These are phyloP conservation scores for Ascochyta fabae DNA, from an alignment of 2,329 filamentous ascomycete species.

Conservation along the genomic window DNA sequence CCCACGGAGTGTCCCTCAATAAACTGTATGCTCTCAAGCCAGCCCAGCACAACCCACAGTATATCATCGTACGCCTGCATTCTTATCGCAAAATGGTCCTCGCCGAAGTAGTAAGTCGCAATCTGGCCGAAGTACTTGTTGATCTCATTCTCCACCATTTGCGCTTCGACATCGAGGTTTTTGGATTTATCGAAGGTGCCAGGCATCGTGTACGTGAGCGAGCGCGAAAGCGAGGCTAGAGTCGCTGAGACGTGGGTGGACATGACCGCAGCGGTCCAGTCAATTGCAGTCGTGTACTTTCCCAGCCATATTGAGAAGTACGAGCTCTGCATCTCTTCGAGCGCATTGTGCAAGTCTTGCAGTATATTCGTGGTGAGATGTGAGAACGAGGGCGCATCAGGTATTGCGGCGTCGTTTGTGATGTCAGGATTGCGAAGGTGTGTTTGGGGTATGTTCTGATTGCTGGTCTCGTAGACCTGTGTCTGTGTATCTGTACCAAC, in stretches of 20 bases:
- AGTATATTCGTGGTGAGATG: constrained; percentile 28
- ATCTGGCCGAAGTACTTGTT: constrained; percentile 81
- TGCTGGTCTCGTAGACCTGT: constrained; percentile 21
- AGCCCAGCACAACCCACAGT: constrained; percentile 91
- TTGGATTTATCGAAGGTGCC: constrained; percentile 35
- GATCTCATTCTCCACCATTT: constrained; percentile 76
- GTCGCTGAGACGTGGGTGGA: constrained; percentile 79
- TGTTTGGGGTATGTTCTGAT: constrained; percentile 19
- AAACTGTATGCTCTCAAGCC: constrained; percentile 83
- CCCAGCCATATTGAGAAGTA: constrained; percentile 81
- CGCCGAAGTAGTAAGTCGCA: constrained; percentile 82
- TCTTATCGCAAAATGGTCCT: constrained; percentile 77
- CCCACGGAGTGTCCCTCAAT: constrained; percentile 70
- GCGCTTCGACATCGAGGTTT: constrained; percentile 46
- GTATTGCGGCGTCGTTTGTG: not conserved
- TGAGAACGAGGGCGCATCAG: not conserved
- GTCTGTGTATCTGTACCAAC: constrained; percentile 4
- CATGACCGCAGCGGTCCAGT: constrained; percentile 91
- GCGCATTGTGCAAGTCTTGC: constrained; percentile 57
- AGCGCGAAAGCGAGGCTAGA: constrained; percentile 72
- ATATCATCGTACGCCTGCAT: constrained; percentile 91
- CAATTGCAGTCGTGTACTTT: constrained; percentile 84
- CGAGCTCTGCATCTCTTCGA: constrained; percentile 76
- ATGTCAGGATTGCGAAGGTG: not conserved
- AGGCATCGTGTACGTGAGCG: constrained; percentile 56